A percentile compares a stretch with the other conserved stretches of the same genome.
Conservation (phyloP, 371 early-diverging fungal genomes). For the Syncephalastrum monosporum region DNA sequence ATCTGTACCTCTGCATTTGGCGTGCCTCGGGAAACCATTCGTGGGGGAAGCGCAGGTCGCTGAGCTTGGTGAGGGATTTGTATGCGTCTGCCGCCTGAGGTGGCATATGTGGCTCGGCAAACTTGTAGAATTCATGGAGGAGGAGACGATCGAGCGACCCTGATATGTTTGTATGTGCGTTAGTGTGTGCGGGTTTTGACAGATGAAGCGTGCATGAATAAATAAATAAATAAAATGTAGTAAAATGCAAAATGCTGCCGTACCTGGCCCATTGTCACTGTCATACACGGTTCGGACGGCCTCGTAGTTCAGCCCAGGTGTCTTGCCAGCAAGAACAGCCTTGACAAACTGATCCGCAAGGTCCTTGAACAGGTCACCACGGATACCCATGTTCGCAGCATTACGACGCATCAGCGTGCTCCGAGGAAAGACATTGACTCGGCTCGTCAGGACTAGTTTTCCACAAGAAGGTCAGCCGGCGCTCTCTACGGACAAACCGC, state of each 20-base stretch:
- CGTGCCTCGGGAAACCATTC: constrained; percentile 82
- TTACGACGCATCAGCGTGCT: constrained; percentile 21
- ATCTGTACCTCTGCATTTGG: constrained; percentile 60
- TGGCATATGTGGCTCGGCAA: constrained; percentile 36
- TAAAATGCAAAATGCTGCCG: no score
- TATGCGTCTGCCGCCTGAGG: constrained; percentile 32
- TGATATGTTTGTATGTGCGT: no score
- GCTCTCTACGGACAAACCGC: no score
- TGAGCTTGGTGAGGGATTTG: constrained; percentile 56
- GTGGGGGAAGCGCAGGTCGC: constrained; percentile 77
- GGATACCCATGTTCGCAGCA: constrained; percentile 24
- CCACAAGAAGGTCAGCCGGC: no score
- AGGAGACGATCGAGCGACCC: constrained; percentile 24
- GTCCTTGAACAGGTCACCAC: constrained; percentile 17
- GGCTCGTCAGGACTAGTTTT: constrained; percentile 7
- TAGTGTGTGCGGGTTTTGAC: no score
- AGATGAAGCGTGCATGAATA: no score
- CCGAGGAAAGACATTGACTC: constrained; percentile 10
- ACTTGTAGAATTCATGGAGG: constrained; percentile 31
- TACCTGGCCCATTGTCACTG: no score
- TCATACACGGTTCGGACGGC: no score
- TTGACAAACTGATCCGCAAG: constrained; percentile 20
- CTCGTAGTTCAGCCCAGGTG: constrained; percentile 8
- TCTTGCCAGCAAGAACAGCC: constrained; percentile 12
- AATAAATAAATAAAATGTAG: no score